Evolutionary conservation across 148 eudicot genomes (phyloP).

Genomic region (Linanthus parryae): DNA sequence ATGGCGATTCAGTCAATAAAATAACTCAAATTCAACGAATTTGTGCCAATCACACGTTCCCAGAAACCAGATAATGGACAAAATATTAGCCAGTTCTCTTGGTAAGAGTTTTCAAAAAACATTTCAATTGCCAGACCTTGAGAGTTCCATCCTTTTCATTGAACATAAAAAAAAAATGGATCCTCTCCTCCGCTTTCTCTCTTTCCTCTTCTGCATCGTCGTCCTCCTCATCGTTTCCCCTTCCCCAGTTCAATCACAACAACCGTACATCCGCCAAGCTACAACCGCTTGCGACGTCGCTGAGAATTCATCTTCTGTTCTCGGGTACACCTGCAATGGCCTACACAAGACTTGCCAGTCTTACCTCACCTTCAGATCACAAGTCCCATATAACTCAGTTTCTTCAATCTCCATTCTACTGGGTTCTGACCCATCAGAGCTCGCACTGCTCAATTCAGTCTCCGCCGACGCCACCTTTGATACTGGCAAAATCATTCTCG

Average conservation of each 20-base stretch:
- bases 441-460: slow-evolving; percentile 46
- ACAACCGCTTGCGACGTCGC: slow-evolving; percentile 22
- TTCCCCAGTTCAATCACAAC: slow-evolving; percentile 41
- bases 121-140: no score
- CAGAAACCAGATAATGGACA: no score
- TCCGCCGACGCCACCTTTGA: slow-evolving; percentile 23
- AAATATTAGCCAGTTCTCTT: no score
- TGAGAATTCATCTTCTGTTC: slow-evolving; percentile 36
- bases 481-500: slow-evolving; percentile 39
- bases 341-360: slow-evolving; percentile 45
- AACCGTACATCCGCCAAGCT: slow-evolving; percentile 40
- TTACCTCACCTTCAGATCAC: slow-evolving; percentile 57
- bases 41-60: no score
- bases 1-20: no score
- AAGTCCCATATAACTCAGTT: slow-evolving; percentile 41
- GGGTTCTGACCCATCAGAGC: slow-evolving; percentile 23
- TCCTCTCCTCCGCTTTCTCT: no score
- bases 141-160: no score
- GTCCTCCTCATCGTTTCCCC: slow-evolving; percentile 12
- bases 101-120: no score
- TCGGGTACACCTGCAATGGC: slow-evolving; percentile 80
- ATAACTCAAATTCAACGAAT: no score
- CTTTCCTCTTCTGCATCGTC: not conserved
- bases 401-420: slow-evolving; percentile 52
- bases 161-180: no score